Evolutionary conservation across 305 asterid genomes (phyloP), one percentile per base, ranked within the genome.

Genomic region (Petunia hybrid): DNA sequence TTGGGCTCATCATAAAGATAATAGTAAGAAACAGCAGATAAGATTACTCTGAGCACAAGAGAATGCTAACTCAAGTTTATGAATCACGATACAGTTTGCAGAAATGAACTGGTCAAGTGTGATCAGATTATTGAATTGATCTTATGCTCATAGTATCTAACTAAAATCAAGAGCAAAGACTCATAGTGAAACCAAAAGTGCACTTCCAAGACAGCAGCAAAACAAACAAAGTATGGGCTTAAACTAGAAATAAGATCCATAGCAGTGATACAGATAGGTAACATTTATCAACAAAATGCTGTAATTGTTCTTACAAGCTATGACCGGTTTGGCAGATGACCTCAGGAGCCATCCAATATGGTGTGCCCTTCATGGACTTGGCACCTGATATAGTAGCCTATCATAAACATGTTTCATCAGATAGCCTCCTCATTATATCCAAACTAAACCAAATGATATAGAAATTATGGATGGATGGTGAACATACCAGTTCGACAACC

Each of bases 341-440:
- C 88, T 96, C 99, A 82, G 99, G 98, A 87, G 99, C 98, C 99
- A 96, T 96, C 99, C 99, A 96, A 80, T 96, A 96, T 41, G 99
- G 98, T 83, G 99, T 96, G 78, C 99, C 99, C 93, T 96, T 94
- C 99, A 96, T 96, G 76, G 99, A 94, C 85, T 96, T 96, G 82
- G 98, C 98, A 84, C 98, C 98, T 63, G 95, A 94, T 82, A 96
- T 89, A 74, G 99, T 96, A 82, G 98, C 99, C 98, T 96, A 92
- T 84, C 80, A 85, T 64, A 78, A 74, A 74, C 79, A 38, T 38
- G 76, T 78, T 81, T 68, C 74, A 85, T 31, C 77, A 65, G 76
- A 56, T 77, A 67, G 68, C 85, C 79, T 81, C 42, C 83, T 77
- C 70, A 65, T 73, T 31, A 40, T 64, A 75, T 79, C 78, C 48